Evolutionary conservation across 2,329 filamentous ascomycete species (phyloP).

Genomic region (Aureobasidium sp.): DNA sequence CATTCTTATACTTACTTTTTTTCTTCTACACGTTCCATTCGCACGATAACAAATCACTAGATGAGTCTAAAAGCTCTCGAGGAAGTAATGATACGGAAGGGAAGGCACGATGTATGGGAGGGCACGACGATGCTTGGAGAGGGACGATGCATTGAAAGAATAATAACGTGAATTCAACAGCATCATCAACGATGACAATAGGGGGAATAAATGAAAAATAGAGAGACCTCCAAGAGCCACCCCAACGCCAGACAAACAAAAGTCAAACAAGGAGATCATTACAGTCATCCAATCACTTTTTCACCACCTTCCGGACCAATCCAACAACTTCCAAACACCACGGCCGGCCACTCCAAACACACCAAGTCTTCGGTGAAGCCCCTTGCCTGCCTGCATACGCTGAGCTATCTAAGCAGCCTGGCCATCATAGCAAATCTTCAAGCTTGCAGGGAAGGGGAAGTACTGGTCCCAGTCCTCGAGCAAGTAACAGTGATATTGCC

Average conservation of each 20-base stretch:
- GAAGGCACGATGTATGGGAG: not conserved
- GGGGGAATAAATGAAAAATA: not conserved
- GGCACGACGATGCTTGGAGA: not conserved
- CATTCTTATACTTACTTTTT: not conserved
- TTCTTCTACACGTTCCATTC: not conserved
- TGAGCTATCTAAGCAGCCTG: slow-evolving; percentile 4
- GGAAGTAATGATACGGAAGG: not conserved
- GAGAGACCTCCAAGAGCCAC: not conserved
- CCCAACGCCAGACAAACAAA: not conserved
- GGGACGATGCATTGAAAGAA: not conserved
- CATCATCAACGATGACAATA: too few species aligned
- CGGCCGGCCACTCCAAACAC: not conserved
- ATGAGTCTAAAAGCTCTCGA: too few species aligned
- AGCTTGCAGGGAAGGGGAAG: slow-evolving; percentile 40
- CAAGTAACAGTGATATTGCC: slow-evolving; percentile 38
- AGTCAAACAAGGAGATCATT: not conserved
- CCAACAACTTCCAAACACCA: not conserved
- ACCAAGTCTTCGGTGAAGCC: not conserved
- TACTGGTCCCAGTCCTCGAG: slow-evolving; percentile 43
- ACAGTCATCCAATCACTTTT: not conserved
- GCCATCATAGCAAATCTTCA: slow-evolving; percentile 12
- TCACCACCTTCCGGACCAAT: slow-evolving; percentile 5
- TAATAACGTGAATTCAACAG: not conserved
- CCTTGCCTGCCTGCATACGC: not conserved
- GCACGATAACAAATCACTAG: not conserved